These are phyloP conservation scores for Aspergillus affinis DNA, from an alignment of 495 filamentous ascomycete genomes.

Conservation along the genomic window DNA sequence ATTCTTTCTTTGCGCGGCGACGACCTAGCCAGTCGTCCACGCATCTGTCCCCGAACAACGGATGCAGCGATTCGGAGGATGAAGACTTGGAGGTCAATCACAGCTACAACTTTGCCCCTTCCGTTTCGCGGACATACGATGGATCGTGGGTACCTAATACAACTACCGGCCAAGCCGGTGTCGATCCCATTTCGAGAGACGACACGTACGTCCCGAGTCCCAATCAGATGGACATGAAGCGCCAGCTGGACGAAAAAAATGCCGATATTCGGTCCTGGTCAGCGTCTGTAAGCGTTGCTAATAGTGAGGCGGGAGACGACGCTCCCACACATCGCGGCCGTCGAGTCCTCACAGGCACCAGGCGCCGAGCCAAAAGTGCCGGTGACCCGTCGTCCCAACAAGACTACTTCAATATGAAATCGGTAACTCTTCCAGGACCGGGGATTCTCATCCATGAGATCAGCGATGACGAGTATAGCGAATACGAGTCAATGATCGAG, in stretches of 20 bases:
- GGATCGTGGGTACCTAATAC: conserved; percentile 35
- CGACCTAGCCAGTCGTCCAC: conserved; percentile 37
- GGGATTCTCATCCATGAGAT: conserved; percentile 46
- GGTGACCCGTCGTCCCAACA: conserved; percentile 44
- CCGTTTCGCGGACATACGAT: conserved; percentile 28
- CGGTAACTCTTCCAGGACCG: conserved; percentile 40
- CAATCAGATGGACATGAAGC: conserved; percentile 42
- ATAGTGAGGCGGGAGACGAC: conserved; percentile 41
- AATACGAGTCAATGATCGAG: conserved; percentile 24
- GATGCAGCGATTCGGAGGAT: conserved; percentile 32
- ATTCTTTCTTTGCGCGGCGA: conserved; percentile 20
- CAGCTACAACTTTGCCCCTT: conserved; percentile 14
- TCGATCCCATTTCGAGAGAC: conserved; percentile 41
- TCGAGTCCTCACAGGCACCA: conserved; percentile 19
- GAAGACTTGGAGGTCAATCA: conserved; percentile 19
- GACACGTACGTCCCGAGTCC: conserved; percentile 44
- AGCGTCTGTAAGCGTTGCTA: conserved; percentile 39
- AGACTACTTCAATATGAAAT: conserved; percentile 42
- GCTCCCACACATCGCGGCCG: conserved; percentile 21
- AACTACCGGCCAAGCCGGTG: conserved; percentile 35
- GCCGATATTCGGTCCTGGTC: conserved; percentile 48
- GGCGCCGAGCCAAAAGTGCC: conserved; percentile 48
- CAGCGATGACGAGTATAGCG: conserved; percentile 40
- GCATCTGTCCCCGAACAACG: conserved; percentile 39
- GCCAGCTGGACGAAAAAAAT: conserved; percentile 43